These are phyloP conservation scores for Dipodascus albidus DNA, from an alignment of 805 yeast genomes.

Conservation along the genomic window DNA sequence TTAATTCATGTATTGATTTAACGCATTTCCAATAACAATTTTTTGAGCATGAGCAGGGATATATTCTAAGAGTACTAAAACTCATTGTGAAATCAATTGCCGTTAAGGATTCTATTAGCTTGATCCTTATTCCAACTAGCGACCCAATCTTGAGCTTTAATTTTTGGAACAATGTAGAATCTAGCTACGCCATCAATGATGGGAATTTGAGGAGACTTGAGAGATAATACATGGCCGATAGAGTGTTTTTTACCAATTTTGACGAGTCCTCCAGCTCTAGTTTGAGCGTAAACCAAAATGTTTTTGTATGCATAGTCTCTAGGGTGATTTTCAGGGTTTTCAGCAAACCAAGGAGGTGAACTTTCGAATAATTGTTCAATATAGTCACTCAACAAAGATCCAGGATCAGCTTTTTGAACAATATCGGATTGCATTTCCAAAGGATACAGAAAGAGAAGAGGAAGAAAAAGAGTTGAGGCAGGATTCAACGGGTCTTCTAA, in stretches of 20 bases:
- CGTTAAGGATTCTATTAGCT: slow-evolving; percentile 9
- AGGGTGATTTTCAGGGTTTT: slow-evolving; percentile 40
- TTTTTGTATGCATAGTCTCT: slow-evolving; percentile 44
- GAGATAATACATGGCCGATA: slow-evolving; percentile 50
- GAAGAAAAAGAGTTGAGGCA: slow-evolving; percentile 68
- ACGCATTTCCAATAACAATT: not conserved
- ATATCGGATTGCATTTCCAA: slow-evolving; percentile 76
- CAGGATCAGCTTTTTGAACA: slow-evolving; percentile 63
- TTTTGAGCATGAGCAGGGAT: not conserved
- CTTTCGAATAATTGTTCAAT: slow-evolving; percentile 50
- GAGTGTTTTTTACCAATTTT: slow-evolving; percentile 72
- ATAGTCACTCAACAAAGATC: slow-evolving; percentile 52
- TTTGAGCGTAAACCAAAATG: slow-evolving; percentile 71
- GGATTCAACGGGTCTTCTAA: slow-evolving; percentile 25
- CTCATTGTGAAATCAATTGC: too few species aligned
- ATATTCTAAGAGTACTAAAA: too few species aligned
- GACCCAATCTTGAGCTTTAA: slow-evolving; percentile 54
- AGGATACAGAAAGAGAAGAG: slow-evolving; percentile 74
- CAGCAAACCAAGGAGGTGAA: slow-evolving; percentile 56
- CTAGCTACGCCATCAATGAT: slow-evolving; percentile 64
- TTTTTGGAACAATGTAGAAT: slow-evolving; percentile 70
- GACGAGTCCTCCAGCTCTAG: slow-evolving; percentile 70
- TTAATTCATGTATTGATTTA: not conserved
- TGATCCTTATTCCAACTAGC: slow-evolving; percentile 22
- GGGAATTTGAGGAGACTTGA: slow-evolving; percentile 56